A percentile compares a stretch with the other conserved stretches of the same genome.
Evolutionary conservation across 345 rosid species (phyloP).

Genomic region (Citrus medica): DNA sequence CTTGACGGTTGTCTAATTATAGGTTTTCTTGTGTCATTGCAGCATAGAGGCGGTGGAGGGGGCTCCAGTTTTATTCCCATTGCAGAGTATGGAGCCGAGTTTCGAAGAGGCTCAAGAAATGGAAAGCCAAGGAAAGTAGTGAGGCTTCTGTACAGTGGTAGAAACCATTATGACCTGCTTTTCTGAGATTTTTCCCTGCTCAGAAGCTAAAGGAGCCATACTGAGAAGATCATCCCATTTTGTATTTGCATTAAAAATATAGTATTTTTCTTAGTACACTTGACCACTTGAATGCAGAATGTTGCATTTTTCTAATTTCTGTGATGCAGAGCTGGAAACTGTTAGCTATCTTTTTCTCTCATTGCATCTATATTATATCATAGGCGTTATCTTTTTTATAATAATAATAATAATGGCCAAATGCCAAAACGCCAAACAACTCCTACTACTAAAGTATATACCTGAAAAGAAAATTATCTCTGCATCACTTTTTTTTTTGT

Average conservation of each 20-base stretch:
- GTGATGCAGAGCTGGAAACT: background rate
- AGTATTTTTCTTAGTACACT: background rate
- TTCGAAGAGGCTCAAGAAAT: conserved; percentile 43
- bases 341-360: background rate
- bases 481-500: no score
- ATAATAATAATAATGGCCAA: no score
- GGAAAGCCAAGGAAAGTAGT: conserved; percentile 59
- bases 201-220: background rate
- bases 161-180: conserved; percentile 82
- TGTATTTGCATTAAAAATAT: background rate
- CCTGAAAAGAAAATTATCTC: no score
- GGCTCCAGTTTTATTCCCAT: conserved; percentile 77
- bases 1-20: background rate
- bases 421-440: no score
- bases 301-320: background rate
- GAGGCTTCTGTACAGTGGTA: conserved; percentile 83
- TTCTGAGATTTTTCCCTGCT: conserved; percentile 22
- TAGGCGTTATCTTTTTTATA: background rate
- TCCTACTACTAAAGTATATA: background rate
- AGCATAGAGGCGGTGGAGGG: conserved; percentile 59
- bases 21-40: conserved; percentile 10
- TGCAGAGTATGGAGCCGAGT: conserved; percentile 78
- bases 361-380: no score
- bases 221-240: background rate
- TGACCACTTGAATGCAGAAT: background rate